phyloP scores from a whole-genome alignment of 1,284 basidiomycete genomes.

The Caloboletus firmus region DNA sequence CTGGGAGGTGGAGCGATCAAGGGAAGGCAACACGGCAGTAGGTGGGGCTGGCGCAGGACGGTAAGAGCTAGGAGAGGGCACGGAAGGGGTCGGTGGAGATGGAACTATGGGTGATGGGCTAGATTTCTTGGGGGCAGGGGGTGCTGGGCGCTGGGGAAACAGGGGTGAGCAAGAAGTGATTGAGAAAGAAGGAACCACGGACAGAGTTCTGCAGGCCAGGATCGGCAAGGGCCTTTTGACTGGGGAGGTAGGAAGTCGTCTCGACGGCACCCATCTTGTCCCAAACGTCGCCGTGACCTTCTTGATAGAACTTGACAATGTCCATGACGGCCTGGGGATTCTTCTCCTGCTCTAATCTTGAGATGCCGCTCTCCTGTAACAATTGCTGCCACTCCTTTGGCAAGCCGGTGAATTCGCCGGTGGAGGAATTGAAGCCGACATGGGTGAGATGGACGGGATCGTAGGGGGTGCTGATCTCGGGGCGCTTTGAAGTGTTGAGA shows the following conservation, averaged over 20 bases:
- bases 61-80: constrained; percentile 50
- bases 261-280: constrained; percentile 70
- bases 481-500: constrained; percentile 77
- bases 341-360: constrained; percentile 92
- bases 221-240: constrained; percentile 40
- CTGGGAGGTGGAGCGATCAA: constrained; percentile 78
- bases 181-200: constrained; percentile 28
- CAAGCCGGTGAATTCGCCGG: constrained; percentile 96
- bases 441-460: constrained; percentile 99
- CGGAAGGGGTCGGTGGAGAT: constrained; percentile 33
- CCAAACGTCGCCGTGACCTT: constrained; percentile 78
- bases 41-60: constrained; percentile 70
- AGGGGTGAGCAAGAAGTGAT: constrained; percentile 22
- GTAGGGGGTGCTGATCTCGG: constrained; percentile 96
- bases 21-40: constrained; percentile 51
- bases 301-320: constrained; percentile 98
- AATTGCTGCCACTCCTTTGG: constrained; percentile 99
- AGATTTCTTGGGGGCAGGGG: constrained; percentile 59
- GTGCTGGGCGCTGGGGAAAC: constrained; percentile 43
- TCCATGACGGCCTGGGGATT: constrained; percentile 99
- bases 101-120: constrained; percentile 35
- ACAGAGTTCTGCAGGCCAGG: constrained; percentile 55
- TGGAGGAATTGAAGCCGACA: constrained; percentile 98
- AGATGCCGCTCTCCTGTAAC: constrained; percentile 95
- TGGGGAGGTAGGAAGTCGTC: constrained; percentile 19